phyloP scores from a whole-genome alignment of 2,329 filamentous ascomycete genomes.

The Xylaria arbuscula region DNA sequence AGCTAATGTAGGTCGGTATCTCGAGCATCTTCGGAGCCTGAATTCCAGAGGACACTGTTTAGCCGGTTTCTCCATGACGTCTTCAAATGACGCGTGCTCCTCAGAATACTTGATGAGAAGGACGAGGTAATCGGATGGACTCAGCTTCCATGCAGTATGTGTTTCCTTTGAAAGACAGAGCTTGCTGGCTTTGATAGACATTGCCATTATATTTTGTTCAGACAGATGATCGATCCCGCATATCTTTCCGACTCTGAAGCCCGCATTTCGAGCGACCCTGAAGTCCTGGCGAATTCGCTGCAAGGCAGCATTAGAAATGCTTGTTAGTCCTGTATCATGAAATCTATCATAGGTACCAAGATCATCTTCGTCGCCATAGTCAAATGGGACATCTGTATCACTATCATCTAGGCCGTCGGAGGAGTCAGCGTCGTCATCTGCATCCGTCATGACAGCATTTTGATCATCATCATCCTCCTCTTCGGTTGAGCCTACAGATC shows the following conservation, averaged over 20 bases:
- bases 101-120: constrained; percentile 73
- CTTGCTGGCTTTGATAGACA: constrained; percentile 76
- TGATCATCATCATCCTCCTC: constrained; percentile 44
- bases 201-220: constrained; percentile 64
- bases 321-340: constrained; percentile 8
- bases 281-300: constrained; percentile 70
- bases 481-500: constrained; percentile 41
- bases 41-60: constrained; percentile 60
- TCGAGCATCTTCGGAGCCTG: constrained; percentile 75
- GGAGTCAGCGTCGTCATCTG: constrained; percentile 35
- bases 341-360: constrained; percentile 48
- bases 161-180: constrained; percentile 79
- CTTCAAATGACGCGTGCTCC: constrained; percentile 70
- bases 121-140: constrained; percentile 74
- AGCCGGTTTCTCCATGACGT: constrained; percentile 58
- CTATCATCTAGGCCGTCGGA: constrained; percentile 40
- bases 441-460: neutral
- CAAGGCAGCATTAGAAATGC: constrained; percentile 23
- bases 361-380: constrained; percentile 48
- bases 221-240: constrained; percentile 57
- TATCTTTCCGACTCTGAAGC: constrained; percentile 76
- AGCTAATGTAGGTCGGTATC: constrained; percentile 74
- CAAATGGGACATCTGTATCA: constrained; percentile 38
- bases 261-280: constrained; percentile 67
- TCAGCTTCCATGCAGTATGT: constrained; percentile 80